Evolutionary conservation across 768 basidiomycete species (phyloP).

Genomic region (Lyophyllum atratum): DNA sequence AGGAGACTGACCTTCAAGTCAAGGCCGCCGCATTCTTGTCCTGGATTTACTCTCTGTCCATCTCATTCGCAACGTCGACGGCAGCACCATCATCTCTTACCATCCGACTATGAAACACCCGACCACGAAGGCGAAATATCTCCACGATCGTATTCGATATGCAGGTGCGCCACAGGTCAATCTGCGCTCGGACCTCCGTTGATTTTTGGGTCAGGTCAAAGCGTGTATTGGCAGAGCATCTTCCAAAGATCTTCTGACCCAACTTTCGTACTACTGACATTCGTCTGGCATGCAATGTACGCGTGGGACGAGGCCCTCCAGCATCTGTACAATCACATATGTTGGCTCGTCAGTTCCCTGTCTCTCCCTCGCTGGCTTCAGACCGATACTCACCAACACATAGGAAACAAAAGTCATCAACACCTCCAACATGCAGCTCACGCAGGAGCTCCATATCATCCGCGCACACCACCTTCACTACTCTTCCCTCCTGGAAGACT

Average conservation of each 20-base stretch:
- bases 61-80: constrained; percentile 42
- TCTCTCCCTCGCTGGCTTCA: background rate
- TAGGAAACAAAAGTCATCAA: constrained; percentile 50
- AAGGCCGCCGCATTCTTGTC: constrained; percentile 35
- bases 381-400: background rate
- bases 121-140: constrained; percentile 41
- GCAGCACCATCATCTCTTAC: constrained; percentile 53
- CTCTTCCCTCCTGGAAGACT: constrained; percentile 54
- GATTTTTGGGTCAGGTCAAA: constrained; percentile 16
- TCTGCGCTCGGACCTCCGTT: background rate
- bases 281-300: constrained; percentile 28
- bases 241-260: constrained; percentile 23
- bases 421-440: constrained; percentile 42
- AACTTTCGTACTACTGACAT: constrained; percentile 26
- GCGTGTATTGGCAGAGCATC: constrained; percentile 28
- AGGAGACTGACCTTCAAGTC: background rate
- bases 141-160: constrained; percentile 50
- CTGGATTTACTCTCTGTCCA: constrained; percentile 52
- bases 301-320: constrained; percentile 29
- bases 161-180: constrained; percentile 34
- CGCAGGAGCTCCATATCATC: constrained; percentile 55
- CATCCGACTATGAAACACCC: constrained; percentile 41
- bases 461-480: constrained; percentile 65
- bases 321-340: constrained; percentile 25
- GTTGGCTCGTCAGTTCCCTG: constrained; percentile 18